Evolutionary conservation across 306 rosid species (phyloP), one percentile per base, ranked within the genome.

Genomic region (Trifolium subterraneum): DNA sequence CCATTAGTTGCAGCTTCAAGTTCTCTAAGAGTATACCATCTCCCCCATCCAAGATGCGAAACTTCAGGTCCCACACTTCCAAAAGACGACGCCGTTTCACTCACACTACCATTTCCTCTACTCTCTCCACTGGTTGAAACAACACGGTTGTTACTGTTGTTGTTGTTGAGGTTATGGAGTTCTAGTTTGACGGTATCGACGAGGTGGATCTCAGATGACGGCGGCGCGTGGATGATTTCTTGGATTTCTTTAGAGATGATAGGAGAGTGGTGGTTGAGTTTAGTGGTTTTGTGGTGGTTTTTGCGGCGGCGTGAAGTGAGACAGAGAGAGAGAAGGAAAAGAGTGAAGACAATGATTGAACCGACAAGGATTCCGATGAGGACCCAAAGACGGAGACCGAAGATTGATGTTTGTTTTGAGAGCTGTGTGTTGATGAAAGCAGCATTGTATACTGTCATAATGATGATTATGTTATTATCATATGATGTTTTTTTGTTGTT

Each of bases 31-130:
- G 99, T 95, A 52, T 84, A 95, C 98, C 99, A 95, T 69, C 93
- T 85, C 0, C 99, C 99, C 99, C 99, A 95, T 2, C 99, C 99
- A 6, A 95, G 92, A 76, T 95, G 99, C 55, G 98, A 92, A 25
- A 92, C 99, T 78, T 90, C 93, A 0, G 98, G 98, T 0, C 99
- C 98, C 42, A 87, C 87, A 48, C 93, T 83, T 42, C 89, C 87
- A 12, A 45, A 47, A 12, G 89, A 80, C 59, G 89, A 79, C 76
- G 87, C 62, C 48, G 88, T 80, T 51, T 86, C 97, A 20, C 92
- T 78, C 4, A 27, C 84, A 27, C 90, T 88, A 3, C 66, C 44
- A 3, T 13, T 60, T 5, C 81, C 91, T 23, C 79, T 74, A 45
- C 97, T 91, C 86, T 94, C 98, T 16, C 98, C 95, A 48, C 98